Evolutionary conservation across 2,329 filamentous ascomycete species (phyloP), one percentile per base, ranked within the genome.

Genomic region (Keithomyces neogunnii): DNA sequence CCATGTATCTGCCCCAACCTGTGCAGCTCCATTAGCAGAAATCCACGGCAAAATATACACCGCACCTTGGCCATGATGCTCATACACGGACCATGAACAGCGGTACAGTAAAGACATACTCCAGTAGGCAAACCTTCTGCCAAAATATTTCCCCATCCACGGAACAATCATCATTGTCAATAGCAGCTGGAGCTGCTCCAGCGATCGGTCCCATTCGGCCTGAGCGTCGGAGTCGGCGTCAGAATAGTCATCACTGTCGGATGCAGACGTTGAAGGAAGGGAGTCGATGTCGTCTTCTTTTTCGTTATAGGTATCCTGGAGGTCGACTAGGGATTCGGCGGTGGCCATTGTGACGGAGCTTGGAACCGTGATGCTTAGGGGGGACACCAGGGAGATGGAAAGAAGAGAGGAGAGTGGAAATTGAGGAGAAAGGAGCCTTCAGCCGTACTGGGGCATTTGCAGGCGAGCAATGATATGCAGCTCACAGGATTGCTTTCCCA

Each of bases 1-100:
- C 82, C 91, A 96, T 96, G 66, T 90, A 95, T 62, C 86, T 84
- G 28, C 85, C 86, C 91, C 92, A 96, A 59, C 89, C 91, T 96
- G 6, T 26, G 4, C 10, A 5, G n/a, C 26, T 44, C 30, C 26
- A 28, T 44, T 44, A 44, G 40, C 40, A 7, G 26, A 3, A 9
- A 11, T 30, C 5, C 5, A 26, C 26, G 11, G 10, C 26, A 10
- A 19, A 40, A 40, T 19, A 40, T 40, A 19, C 13, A 26, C 38
- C 3, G 38, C 38, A 40, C 9, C 38, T 40, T 5, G n/a, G 8
- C 26, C n/a, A 40, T 19, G n/a, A 26, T 13, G 19, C 19, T 2
- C 38, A 5, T 26, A 7, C 3, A 6, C 9, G 40, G 3, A 44
- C 31, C 44, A 46, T 4, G n/a, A n/a, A 30, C 40, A 32, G 9